These are phyloP conservation scores for Komagataella populi DNA, from an alignment of 805 yeast genomes.

Conservation along the genomic window DNA sequence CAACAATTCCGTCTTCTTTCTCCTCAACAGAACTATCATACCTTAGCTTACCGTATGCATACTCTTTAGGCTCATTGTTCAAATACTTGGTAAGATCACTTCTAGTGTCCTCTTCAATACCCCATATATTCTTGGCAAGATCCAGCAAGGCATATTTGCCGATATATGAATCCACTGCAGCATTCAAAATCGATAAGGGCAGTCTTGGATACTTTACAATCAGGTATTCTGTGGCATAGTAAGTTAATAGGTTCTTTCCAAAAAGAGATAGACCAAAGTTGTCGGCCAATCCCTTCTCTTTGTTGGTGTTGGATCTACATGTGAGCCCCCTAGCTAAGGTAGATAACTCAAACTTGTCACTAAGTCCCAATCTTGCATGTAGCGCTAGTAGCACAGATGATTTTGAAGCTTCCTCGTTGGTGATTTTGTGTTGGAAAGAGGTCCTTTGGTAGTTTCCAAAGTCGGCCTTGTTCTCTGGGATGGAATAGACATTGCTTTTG, in stretches of 20 bases:
- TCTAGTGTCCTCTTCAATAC: conserved; percentile 65
- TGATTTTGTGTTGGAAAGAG: conserved; percentile 15
- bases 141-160: conserved; percentile 52
- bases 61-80: conserved; percentile 52
- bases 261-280: conserved; percentile 72
- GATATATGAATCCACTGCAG: conserved; percentile 64
- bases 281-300: conserved; percentile 37
- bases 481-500: not conserved
- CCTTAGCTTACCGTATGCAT: conserved; percentile 60
- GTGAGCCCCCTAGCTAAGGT: conserved; percentile 76
- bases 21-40: conserved; percentile 18
- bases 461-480: conserved; percentile 9
- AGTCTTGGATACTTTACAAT: conserved; percentile 76
- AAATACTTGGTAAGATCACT: conserved; percentile 53
- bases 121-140: conserved; percentile 66
- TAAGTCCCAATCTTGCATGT: conserved; percentile 62
- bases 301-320: conserved; percentile 19
- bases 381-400: conserved; percentile 69
- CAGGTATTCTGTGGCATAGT: conserved; percentile 63
- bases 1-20: conserved; percentile 36
- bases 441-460: conserved; percentile 18
- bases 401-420: conserved; percentile 38
- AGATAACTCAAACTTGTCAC: conserved; percentile 39
- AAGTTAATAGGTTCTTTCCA: conserved; percentile 67
- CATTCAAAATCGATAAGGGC: conserved; percentile 65